Percentiles rank a stretch among this genome's conserved stretches.
phyloP scores from a whole-genome alignment of 768 basidiomycete genomes.

The Tulasnella sp. region DNA sequence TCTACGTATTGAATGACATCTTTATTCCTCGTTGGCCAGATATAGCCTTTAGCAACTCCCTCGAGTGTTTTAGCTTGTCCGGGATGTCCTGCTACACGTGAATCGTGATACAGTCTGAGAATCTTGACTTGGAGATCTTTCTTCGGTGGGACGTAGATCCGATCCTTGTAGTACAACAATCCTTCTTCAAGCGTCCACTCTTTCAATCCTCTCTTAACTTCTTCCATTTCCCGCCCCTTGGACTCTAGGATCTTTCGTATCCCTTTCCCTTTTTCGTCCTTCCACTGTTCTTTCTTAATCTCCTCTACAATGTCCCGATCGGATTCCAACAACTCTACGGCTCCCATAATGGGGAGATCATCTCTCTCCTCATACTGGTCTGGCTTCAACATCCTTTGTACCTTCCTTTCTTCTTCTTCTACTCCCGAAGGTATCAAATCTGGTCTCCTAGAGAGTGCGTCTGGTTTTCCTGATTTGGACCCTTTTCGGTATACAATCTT shows the following conservation, averaged over 20 bases:
- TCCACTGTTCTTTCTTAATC: background rate
- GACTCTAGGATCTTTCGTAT: background rate
- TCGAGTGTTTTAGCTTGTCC: slow-evolving; percentile 19
- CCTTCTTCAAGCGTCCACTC: background rate
- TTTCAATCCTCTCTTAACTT: background rate
- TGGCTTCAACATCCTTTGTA: background rate
- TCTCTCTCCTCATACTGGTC: background rate
- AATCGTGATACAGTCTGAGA: slow-evolving; percentile 22
- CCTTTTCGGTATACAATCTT: slow-evolving; percentile 15
- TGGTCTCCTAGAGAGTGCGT: background rate
- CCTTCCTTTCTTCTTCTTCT: background rate
- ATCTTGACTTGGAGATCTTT: slow-evolving; percentile 16
- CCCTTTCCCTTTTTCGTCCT: background rate
- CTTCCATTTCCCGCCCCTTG: background rate
- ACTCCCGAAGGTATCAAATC: background rate
- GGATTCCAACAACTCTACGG: background rate
- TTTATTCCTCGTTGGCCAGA: slow-evolving; percentile 16
- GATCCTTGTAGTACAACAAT: background rate
- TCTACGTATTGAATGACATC: slow-evolving; percentile 21
- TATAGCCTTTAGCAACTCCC: slow-evolving; percentile 16
- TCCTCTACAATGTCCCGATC: background rate
- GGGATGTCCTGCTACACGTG: background rate
- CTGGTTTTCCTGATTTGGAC: background rate
- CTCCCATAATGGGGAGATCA: background rate
- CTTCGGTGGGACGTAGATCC: slow-evolving; percentile 22